Conservation (phyloP, 192 early-diverging fungal genomes). For the Backusella luteola region DNA sequence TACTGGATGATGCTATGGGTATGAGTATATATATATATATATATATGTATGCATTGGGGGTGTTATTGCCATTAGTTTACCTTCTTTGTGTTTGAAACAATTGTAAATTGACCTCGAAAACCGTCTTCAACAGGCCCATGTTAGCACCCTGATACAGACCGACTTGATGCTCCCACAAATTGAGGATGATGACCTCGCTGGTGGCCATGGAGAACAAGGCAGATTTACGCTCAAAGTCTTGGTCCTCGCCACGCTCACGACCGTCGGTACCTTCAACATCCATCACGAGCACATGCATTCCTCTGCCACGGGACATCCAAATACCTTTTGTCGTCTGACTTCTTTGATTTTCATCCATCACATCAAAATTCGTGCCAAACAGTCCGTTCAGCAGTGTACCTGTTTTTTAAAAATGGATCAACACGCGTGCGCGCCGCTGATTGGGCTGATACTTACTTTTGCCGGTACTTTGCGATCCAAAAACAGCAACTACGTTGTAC, state of each 20-base stretch:
- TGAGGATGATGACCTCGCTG: slow-evolving; percentile 92
- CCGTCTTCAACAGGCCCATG: slow-evolving; percentile 97
- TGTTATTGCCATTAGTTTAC: slow-evolving; percentile 25
- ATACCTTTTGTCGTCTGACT: slow-evolving; percentile 98
- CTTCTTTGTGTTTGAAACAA: slow-evolving; percentile 84
- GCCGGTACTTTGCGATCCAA: slow-evolving; percentile 98
- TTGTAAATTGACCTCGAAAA: slow-evolving; percentile 98
- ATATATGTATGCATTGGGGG: no score
- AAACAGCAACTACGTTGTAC: slow-evolving; percentile 96
- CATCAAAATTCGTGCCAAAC: slow-evolving; percentile 94
- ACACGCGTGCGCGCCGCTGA: no score
- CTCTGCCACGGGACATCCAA: slow-evolving; percentile 88
- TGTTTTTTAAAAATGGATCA: slow-evolving; percentile 19
- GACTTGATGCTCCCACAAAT: slow-evolving; percentile 98
- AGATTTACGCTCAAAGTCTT: slow-evolving; percentile 98
- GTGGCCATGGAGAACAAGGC: slow-evolving; percentile 97
- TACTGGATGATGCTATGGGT: slow-evolving; percentile 36
- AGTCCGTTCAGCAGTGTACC: slow-evolving; percentile 93
- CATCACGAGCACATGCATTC: slow-evolving; percentile 84
- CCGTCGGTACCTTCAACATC: slow-evolving; percentile 99
- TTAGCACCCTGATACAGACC: slow-evolving; percentile 99
- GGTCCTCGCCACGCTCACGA: slow-evolving; percentile 96
- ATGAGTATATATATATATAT: background rate
- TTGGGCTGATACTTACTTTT: slow-evolving; percentile 65
- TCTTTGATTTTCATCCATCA: slow-evolving; percentile 85